These are phyloP conservation scores for Anthracocystis walkeri DNA, from an alignment of 1,284 basidiomycete genomes.

Conservation along the genomic window DNA sequence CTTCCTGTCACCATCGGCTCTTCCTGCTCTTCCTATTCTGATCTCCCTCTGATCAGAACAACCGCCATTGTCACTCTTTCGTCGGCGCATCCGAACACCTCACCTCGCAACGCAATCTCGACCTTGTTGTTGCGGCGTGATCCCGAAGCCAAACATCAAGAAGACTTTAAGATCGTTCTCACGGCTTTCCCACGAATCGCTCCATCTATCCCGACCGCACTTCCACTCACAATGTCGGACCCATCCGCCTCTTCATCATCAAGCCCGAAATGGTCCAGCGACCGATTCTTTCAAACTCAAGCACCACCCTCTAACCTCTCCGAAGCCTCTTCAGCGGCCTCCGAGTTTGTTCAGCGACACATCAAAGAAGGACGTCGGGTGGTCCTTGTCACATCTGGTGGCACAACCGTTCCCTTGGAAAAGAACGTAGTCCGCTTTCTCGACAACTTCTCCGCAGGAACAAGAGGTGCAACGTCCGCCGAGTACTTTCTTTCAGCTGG, in stretches of 20 bases:
- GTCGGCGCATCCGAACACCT: not conserved
- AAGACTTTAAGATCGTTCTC: too few relatives aligned
- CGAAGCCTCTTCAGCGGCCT: slow-evolving; percentile 29
- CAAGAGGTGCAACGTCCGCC: slow-evolving; percentile 94
- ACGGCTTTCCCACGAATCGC: too few relatives aligned
- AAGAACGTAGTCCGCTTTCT: slow-evolving; percentile 83
- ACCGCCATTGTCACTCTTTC: not conserved
- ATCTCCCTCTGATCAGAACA: not conserved
- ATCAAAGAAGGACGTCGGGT: slow-evolving; percentile 78
- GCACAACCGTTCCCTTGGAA: slow-evolving; percentile 67
- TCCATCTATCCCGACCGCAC: too few relatives aligned
- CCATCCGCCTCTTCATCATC: slow-evolving; percentile 28
- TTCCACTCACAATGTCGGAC: slow-evolving; percentile 25
- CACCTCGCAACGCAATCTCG: not conserved
- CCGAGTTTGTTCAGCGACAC: slow-evolving; percentile 79
- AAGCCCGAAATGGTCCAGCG: slow-evolving; percentile 43
- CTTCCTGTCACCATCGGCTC: not conserved
- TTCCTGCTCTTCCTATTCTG: not conserved
- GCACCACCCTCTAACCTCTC: slow-evolving; percentile 45
- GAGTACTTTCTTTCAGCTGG: slow-evolving; percentile 92
- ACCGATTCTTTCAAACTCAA: slow-evolving; percentile 62
- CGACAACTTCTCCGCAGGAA: slow-evolving; percentile 98
- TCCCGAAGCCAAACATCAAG: not conserved
- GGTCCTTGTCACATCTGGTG: slow-evolving; percentile 82
- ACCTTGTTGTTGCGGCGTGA: not conserved